Evolutionary conservation across 1,284 basidiomycete species (phyloP).

Genomic region (Schizopora paradoxa): DNA sequence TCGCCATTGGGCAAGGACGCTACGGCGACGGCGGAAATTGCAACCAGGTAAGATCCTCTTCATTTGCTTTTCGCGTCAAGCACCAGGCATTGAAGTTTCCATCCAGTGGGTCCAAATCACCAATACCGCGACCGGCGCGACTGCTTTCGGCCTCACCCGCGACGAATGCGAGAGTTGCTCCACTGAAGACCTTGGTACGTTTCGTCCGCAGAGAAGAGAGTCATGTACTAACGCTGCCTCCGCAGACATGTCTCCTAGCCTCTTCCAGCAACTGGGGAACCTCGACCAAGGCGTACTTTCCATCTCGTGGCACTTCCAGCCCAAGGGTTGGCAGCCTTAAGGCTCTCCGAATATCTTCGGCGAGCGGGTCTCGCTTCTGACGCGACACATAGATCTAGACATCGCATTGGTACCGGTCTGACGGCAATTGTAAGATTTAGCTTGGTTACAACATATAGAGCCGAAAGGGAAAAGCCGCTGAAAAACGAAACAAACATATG

Average conservation of each 20-base stretch:
- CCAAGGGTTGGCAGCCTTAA: too few species aligned
- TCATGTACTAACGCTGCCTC: background rate
- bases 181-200: slow-evolving; percentile 41
- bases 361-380: too few species aligned
- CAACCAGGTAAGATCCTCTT: slow-evolving; percentile 15
- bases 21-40: slow-evolving; percentile 17
- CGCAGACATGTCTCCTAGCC: slow-evolving; percentile 20
- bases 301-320: slow-evolving; percentile 20
- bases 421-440: too few species aligned
- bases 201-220: too few species aligned
- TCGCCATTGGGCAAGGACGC: slow-evolving; percentile 13
- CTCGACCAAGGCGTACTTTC: slow-evolving; percentile 18
- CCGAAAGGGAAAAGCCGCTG: too few species aligned
- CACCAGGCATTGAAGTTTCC: too few species aligned
- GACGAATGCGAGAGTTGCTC: slow-evolving; percentile 46
- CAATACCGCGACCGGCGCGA: slow-evolving; percentile 38
- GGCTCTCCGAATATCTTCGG: too few species aligned
- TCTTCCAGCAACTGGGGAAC: slow-evolving; percentile 17
- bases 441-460: too few species aligned
- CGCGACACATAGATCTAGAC: too few species aligned
- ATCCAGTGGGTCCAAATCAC: slow-evolving; percentile 44
- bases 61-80: background rate
- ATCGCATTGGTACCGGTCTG: too few species aligned
- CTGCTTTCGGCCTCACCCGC: slow-evolving; percentile 36
- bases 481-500: too few species aligned